These are phyloP conservation scores for Pleurotus giganteus DNA, from an alignment of 768 basidiomycete genomes.

Conservation along the genomic window DNA sequence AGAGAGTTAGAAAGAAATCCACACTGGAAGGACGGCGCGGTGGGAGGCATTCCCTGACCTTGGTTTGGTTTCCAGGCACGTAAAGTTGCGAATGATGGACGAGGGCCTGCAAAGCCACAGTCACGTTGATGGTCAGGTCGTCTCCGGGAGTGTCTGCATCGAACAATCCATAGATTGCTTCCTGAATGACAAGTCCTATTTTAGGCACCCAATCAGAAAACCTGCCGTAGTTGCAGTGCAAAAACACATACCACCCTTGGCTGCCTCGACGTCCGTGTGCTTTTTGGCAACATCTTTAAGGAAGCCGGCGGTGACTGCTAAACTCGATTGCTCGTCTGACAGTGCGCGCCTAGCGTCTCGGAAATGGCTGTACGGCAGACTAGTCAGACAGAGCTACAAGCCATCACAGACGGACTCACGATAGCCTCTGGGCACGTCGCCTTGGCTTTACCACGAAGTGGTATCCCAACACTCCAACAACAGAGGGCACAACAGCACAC, in stretches of 20 bases:
- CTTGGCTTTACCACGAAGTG: constrained; percentile 56
- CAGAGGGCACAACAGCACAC: constrained; percentile 54
- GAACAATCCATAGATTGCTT: constrained; percentile 69
- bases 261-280: constrained; percentile 60
- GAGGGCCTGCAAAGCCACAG: constrained; percentile 76
- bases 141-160: constrained; percentile 47
- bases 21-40: constrained; percentile 1
- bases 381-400: constrained; percentile 7
- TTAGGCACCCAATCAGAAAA: constrained; percentile 10
- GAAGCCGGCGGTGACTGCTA: constrained; percentile 56
- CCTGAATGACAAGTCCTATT: constrained; percentile 72
- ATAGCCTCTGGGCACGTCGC: constrained; percentile 48
- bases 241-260: constrained; percentile 55
- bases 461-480: constrained; percentile 50
- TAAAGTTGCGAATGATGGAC: constrained; percentile 77
- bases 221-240: constrained; percentile 12
- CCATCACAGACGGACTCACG: constrained; percentile 36
- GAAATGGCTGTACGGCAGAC: constrained; percentile 55
- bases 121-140: constrained; percentile 71
- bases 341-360: constrained; percentile 59
- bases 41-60: constrained; percentile 44
- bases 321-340: constrained; percentile 58
- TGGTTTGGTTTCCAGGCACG: constrained; percentile 72
- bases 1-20: not conserved
- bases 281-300: constrained; percentile 68